Evolutionary conservation across 768 basidiomycete genomes (phyloP), one percentile per base, ranked within the genome.

Genomic region (Trametes sanguinea): DNA sequence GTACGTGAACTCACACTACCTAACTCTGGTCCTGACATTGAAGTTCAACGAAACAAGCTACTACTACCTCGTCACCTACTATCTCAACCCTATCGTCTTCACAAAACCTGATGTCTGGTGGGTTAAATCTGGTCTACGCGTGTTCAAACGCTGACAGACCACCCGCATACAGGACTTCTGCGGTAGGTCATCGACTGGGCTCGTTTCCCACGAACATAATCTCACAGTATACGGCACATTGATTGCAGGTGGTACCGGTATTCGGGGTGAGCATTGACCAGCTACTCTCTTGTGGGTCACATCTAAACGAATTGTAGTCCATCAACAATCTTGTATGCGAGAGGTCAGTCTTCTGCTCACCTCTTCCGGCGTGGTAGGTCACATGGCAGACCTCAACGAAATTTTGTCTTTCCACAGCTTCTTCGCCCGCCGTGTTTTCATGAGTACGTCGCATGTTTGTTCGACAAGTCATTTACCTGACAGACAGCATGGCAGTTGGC

Each of bases 61-160:
- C 27, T 54, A 54, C 27, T 54, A 54, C 14, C 53, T 54, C 3
- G 42, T 54, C 53, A 54, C 42, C 6, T 54, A 54, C 42, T 54
- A 54, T 40, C 29, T 54, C 27, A 32, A 54, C 14, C 53, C 42
- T 16, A 7, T 8, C 2, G 53, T 54, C 0, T 54, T 54, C 53
- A 30, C 16, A n/a, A 54, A 44, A 29, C 22, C 10, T 5, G 53
- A 54, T 27, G 53, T 54, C 11, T 54, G 53, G 53, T 54, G 32
- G 10, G 42, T 32, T n/a, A n/a, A 4, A 44, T 45, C 3, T 17
- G 11, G 4, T 13, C 27, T 9, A 4, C 22, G 10, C 6, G 14
- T 13, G 14, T 14, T 4, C 13, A n/a, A 32, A 6, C 32, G 13
- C 42, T 33, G 8, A 32, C 14, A 6, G 7, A 29, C n/a, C 4